Base-by-base conservation (phyloP, 257 asterid genomes). In the Salvia hispanica region DNA sequence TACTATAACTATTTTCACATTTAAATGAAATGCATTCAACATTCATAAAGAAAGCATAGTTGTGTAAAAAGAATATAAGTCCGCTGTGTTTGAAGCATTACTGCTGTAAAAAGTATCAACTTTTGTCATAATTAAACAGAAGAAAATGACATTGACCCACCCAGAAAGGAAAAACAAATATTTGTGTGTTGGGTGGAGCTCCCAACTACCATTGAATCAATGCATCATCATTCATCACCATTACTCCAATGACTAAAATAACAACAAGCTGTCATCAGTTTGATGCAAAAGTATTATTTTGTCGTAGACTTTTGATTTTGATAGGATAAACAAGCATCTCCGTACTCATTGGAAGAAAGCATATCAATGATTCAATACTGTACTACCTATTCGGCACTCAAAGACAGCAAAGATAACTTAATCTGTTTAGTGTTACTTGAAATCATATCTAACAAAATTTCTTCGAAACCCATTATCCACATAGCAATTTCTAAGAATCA, bases 21-120 rank as follows among this genome's bases (percentile, higher is more conserved):
- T 40, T 10, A 56, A 7, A 51, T 51, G 39, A 31, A 74, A 66
- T 43, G 56, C 46, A 50, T 28, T 61, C 58, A 43, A n/a, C 64
- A 54, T 43, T 66, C 37, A 62, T 40, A 64, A 10, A 52, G 48
- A 64, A 51, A 51, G 65, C 31, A 16, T 47, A 57, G 53, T 34
- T 69, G 50, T 47, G 45, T 37, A 50, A 54, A 14, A 40, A 10
- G n/a, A 13, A 48, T 50, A 66, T 14, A 47, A 52, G 59, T 60
- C n/a, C 57, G 58, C 46, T 57, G 43, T 15, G 31, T 39, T 40
- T 58, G 54, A 58, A 47, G 58, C 59, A 40, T 11, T 47, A 44
- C 36, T 18, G 70, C 11, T 14, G 44, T 13, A 11, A 57, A 31
- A 67, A 74, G 60, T 21, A 14, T 36, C 34, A 59, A 42, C 34